Conservation (phyloP, 768 basidiomycete species). For the Pleurotus eryngii region DNA sequence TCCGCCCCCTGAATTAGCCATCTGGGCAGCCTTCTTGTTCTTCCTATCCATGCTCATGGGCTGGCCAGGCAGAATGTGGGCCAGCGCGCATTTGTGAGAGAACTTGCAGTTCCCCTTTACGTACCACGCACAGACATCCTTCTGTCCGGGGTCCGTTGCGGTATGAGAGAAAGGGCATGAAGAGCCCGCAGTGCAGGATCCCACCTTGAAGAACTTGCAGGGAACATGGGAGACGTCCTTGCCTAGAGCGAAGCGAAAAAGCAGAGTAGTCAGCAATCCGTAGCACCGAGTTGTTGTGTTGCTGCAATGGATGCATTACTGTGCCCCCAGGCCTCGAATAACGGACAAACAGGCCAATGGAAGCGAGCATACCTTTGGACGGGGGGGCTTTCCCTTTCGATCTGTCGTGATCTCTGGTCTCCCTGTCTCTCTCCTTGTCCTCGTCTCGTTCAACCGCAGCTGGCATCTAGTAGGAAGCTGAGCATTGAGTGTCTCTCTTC, state of each 20-base stretch:
- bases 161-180: slow-evolving; percentile 95
- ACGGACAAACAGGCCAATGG: too few relatives aligned
- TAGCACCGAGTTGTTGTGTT: too few relatives aligned
- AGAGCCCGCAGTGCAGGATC: slow-evolving; percentile 89
- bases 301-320: too few relatives aligned
- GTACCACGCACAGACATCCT: slow-evolving; percentile 86
- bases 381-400: too few relatives aligned
- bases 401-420: too few relatives aligned
- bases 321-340: too few relatives aligned
- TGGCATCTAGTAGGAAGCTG: too few relatives aligned
- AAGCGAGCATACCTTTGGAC: too few relatives aligned
- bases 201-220: slow-evolving; percentile 96
- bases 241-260: slow-evolving; percentile 32
- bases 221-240: slow-evolving; percentile 95
- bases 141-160: slow-evolving; percentile 69
- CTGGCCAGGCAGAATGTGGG: slow-evolving; percentile 92
- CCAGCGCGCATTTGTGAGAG: slow-evolving; percentile 83
- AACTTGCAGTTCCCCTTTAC: slow-evolving; percentile 86
- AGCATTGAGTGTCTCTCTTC: too few relatives aligned
- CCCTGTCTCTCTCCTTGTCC: too few relatives aligned
- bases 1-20: slow-evolving; percentile 41
- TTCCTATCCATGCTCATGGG: slow-evolving; percentile 94
- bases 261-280: too few relatives aligned
- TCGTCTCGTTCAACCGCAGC: too few relatives aligned
- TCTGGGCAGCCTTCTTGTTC: slow-evolving; percentile 91